Conservation (phyloP, 176 grass and related monocot species). For the Tuctoria greenei region DNA sequence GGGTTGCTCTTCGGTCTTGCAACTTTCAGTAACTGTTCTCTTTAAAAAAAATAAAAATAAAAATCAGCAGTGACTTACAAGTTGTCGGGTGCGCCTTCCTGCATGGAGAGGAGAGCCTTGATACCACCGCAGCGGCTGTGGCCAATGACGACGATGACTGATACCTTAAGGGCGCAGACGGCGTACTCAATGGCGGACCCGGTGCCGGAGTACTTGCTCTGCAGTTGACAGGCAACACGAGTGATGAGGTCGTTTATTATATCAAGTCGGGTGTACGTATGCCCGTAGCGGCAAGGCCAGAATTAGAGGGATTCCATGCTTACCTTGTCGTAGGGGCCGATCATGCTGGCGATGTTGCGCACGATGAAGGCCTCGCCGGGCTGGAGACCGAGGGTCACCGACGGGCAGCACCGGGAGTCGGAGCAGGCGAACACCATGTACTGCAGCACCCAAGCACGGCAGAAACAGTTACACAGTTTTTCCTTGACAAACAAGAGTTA, state of each 20-base stretch:
- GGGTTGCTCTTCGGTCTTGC: not conserved
- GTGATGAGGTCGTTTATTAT: no score
- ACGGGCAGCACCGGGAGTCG: slow-evolving; percentile 93
- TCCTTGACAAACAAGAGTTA: not conserved
- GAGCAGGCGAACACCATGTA: slow-evolving; percentile 97
- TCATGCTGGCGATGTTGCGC: slow-evolving; percentile 89
- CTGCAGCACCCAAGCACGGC: slow-evolving; percentile 17
- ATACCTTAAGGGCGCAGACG: slow-evolving; percentile 73
- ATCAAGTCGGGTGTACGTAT: not conserved
- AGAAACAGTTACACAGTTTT: not conserved
- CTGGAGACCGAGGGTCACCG: slow-evolving; percentile 75
- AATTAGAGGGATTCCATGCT: not conserved
- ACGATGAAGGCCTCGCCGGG: slow-evolving; percentile 96
- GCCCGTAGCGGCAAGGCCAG: not conserved
- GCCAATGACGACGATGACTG: slow-evolving; percentile 79
- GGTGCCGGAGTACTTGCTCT: slow-evolving; percentile 57
- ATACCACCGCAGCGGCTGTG: slow-evolving; percentile 96
- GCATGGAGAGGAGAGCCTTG: slow-evolving; percentile 77
- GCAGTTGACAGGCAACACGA: slow-evolving; percentile 1
- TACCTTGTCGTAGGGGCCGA: slow-evolving; percentile 72
- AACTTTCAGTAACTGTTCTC: not conserved
- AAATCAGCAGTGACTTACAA: slow-evolving; percentile 43
- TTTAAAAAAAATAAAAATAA: not conserved
- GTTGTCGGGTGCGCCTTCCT: slow-evolving; percentile 50
- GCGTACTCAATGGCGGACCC: slow-evolving; percentile 91